These are phyloP conservation scores for Corylus americana DNA, from an alignment of 306 rosid species.

Conservation along the genomic window DNA sequence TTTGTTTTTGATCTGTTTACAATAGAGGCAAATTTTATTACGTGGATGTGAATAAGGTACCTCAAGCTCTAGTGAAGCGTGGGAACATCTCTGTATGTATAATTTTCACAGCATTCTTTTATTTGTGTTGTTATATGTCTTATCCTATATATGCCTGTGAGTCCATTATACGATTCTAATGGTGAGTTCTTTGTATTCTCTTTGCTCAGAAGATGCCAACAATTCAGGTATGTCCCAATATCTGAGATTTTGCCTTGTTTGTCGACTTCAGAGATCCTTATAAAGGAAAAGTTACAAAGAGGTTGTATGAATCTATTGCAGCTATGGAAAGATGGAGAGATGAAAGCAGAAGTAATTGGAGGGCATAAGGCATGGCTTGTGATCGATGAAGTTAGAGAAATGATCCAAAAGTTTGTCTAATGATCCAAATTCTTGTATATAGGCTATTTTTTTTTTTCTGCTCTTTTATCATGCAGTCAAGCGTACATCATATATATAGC, in stretches of 20 bases:
- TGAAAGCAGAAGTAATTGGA: slow-evolving; percentile 83
- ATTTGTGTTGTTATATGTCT: background rate
- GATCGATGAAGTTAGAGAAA: slow-evolving; percentile 77
- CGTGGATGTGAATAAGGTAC: slow-evolving; percentile 91
- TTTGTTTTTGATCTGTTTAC: background rate
- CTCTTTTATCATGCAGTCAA: slow-evolving; percentile 11
- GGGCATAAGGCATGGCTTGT: slow-evolving; percentile 93
- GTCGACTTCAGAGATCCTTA: background rate
- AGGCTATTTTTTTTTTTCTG: background rate
- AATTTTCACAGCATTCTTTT: background rate
- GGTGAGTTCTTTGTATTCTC: slow-evolving; percentile 7
- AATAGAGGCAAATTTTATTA: slow-evolving; percentile 67
- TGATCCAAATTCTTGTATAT: background rate
- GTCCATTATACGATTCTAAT: background rate
- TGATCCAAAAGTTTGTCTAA: slow-evolving; percentile 59
- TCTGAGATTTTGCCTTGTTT: background rate
- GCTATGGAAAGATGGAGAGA: slow-evolving; percentile 95
- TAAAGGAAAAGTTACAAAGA: background rate
- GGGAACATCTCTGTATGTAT: slow-evolving; percentile 76
- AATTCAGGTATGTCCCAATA: slow-evolving; percentile 62
- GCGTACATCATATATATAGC: background rate
- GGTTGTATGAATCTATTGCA: slow-evolving; percentile 31
- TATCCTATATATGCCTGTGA: background rate
- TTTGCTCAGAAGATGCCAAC: slow-evolving; percentile 91
- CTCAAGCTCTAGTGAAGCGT: slow-evolving; percentile 77